These are phyloP conservation scores for Pueraria montana DNA, from an alignment of 306 rosid genomes.

Conservation along the genomic window DNA sequence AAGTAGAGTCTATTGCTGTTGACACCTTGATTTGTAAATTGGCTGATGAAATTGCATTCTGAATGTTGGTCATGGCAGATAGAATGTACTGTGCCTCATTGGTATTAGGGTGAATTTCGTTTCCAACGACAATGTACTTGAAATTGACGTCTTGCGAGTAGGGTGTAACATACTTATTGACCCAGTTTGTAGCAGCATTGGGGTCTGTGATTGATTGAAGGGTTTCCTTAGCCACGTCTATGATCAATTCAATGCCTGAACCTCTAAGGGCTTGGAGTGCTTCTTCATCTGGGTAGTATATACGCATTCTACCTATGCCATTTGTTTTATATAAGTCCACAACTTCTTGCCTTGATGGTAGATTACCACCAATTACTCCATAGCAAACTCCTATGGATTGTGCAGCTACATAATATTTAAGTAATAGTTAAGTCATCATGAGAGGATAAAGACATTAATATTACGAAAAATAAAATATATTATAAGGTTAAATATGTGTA, in stretches of 20 bases:
- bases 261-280: constrained; percentile 59
- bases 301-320: constrained; percentile 50
- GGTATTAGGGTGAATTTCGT: constrained; percentile 51
- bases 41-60: constrained; percentile 46
- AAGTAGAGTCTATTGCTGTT: constrained; percentile 51
- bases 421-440: too few species aligned
- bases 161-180: constrained; percentile 40
- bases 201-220: constrained; percentile 51
- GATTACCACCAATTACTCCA: constrained; percentile 47
- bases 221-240: constrained; percentile 43
- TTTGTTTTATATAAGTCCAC: constrained; percentile 50
- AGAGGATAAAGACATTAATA: too few species aligned
- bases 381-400: constrained; percentile 65
- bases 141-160: constrained; percentile 55
- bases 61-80: constrained; percentile 55
- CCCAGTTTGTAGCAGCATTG: constrained; percentile 54
- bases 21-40: constrained; percentile 72
- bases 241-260: constrained; percentile 59
- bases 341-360: constrained; percentile 55
- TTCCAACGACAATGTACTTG: constrained; percentile 63
- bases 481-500: too few species aligned
- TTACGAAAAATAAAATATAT: too few species aligned
- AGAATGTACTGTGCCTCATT: constrained; percentile 38
- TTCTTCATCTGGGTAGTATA: constrained; percentile 55
- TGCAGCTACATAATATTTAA: constrained; percentile 48